A percentile compares a stretch with the other conserved stretches of the same genome.
Evolutionary conservation across 1,284 basidiomycete genomes (phyloP).

Genomic region (Megacollybia platyphylla): DNA sequence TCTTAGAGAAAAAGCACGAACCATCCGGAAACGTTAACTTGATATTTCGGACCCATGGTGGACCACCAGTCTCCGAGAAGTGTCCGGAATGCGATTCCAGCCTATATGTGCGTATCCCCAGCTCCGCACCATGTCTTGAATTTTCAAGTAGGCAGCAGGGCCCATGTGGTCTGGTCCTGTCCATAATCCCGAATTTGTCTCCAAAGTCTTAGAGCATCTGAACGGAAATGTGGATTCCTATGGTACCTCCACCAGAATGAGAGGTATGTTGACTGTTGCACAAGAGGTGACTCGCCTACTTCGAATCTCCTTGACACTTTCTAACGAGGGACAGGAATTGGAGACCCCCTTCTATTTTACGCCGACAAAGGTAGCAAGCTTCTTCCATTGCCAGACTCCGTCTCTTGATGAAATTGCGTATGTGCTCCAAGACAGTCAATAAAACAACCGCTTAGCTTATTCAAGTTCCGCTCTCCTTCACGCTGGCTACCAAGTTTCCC

Average conservation of each 20-base stretch:
- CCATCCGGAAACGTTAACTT: conserved; percentile 41
- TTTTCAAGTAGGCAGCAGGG: conserved; percentile 38
- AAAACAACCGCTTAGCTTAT: conserved; percentile 1
- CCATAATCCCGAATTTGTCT: conserved; percentile 70
- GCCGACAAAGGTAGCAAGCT: conserved; percentile 68
- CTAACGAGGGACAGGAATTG: conserved; percentile 48
- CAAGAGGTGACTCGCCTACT: conserved; percentile 48
- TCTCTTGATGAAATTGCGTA: conserved; percentile 66
- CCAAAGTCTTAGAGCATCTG: conserved; percentile 66
- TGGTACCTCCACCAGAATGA: conserved; percentile 77
- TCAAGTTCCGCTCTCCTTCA: conserved; percentile 78
- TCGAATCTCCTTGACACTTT: background rate
- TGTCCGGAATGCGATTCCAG: conserved; percentile 77
- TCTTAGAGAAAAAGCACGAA: conserved; percentile 44
- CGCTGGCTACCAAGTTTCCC: conserved; percentile 73
- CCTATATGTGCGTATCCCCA: conserved; percentile 47
- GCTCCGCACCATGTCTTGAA: conserved; percentile 1
- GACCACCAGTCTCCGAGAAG: conserved; percentile 51
- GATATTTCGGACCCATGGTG: conserved; percentile 62
- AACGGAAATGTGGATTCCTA: conserved; percentile 52
- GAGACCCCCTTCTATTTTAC: conserved; percentile 86
- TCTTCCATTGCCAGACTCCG: conserved; percentile 77
- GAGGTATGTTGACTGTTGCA: conserved; percentile 90
- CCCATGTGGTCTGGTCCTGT: conserved; percentile 95
- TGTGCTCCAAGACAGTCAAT: conserved; percentile 15